Conservation (phyloP, 805 yeast species). For the Dipodascus albidus region DNA sequence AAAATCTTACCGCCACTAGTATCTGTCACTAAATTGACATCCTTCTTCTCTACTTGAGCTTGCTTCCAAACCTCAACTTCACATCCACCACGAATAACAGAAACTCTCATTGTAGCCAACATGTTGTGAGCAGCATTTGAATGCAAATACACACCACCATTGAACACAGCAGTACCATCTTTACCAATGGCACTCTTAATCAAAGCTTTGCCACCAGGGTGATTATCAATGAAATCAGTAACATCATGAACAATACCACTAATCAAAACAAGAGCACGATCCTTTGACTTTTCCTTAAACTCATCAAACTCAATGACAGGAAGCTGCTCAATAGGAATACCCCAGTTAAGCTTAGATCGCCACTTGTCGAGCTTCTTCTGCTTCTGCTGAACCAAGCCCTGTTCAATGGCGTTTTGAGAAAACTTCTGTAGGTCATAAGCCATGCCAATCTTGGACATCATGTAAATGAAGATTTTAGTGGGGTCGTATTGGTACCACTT, state of each 20-base stretch:
- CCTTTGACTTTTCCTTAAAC: constrained; percentile 38
- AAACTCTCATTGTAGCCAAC: constrained; percentile 88
- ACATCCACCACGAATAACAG: constrained; percentile 69
- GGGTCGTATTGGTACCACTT: constrained; percentile 77
- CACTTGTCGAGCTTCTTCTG: constrained; percentile 71
- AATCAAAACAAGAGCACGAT: constrained; percentile 62
- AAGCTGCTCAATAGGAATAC: constrained; percentile 78
- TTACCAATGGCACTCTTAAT: constrained; percentile 76
- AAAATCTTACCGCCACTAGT: constrained; percentile 44
- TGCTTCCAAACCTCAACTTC: constrained; percentile 77
- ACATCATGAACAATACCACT: constrained; percentile 91
- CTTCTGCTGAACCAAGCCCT: constrained; percentile 67
- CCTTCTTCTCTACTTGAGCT: constrained; percentile 56
- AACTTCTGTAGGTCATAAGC: constrained; percentile 47
- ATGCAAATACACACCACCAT: constrained; percentile 89
- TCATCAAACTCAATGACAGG: constrained; percentile 56
- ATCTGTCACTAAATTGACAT: constrained; percentile 42
- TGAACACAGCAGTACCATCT: constrained; percentile 89
- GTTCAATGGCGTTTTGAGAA: constrained; percentile 50
- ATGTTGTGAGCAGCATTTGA: constrained; percentile 88
- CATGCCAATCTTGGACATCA: constrained; percentile 40
- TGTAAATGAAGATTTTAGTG: constrained; percentile 61
- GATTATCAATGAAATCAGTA: constrained; percentile 80
- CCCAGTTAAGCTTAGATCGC: constrained; percentile 80
- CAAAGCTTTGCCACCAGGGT: constrained; percentile 85